Evolutionary conservation across 1,284 basidiomycete genomes (phyloP).

Genomic region (Ustilago shanxiensis): DNA sequence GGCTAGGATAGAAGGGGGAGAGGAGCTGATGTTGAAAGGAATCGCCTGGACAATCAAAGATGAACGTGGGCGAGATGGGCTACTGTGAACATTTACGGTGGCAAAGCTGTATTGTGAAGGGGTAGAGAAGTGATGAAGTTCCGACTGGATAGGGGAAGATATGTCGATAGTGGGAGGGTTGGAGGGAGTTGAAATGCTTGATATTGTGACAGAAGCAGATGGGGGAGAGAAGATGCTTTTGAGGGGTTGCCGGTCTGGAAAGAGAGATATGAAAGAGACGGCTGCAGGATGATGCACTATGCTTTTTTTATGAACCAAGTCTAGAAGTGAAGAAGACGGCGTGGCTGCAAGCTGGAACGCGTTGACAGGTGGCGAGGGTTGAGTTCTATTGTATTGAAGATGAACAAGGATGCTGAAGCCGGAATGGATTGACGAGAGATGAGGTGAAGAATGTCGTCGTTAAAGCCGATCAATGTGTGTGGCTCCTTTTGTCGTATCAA

Average conservation of each 20-base stretch:
- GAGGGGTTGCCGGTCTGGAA: slow-evolving; percentile 1
- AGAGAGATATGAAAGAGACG: slow-evolving; percentile 9
- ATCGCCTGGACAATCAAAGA: slow-evolving; percentile 21
- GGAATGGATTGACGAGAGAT: not conserved
- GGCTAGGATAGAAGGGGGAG: not conserved
- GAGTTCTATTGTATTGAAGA: slow-evolving; percentile 1
- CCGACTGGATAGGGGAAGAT: not conserved
- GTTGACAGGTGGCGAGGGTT: slow-evolving; percentile 2
- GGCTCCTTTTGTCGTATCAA: not conserved
- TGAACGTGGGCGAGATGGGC: slow-evolving; percentile 12
- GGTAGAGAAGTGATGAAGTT: slow-evolving; percentile 8
- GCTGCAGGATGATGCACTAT: slow-evolving; percentile 11
- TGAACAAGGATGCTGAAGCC: not conserved
- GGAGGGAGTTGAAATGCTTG: slow-evolving; percentile 15
- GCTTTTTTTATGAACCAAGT: slow-evolving; percentile 13
- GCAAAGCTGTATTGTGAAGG: slow-evolving; percentile 1
- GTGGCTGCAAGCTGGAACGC: not conserved
- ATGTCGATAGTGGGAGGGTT: not conserved
- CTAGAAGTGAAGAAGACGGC: slow-evolving; percentile 1
- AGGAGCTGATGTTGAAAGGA: not conserved
- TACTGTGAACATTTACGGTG: slow-evolving; percentile 23
- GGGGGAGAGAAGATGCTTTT: slow-evolving; percentile 20
- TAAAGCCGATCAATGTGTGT: not conserved
- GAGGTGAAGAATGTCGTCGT: not conserved
- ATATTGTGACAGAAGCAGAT: not conserved